Evolutionary conservation across 345 rosid species (phyloP).

Genomic region (Reutealis trisperma): DNA sequence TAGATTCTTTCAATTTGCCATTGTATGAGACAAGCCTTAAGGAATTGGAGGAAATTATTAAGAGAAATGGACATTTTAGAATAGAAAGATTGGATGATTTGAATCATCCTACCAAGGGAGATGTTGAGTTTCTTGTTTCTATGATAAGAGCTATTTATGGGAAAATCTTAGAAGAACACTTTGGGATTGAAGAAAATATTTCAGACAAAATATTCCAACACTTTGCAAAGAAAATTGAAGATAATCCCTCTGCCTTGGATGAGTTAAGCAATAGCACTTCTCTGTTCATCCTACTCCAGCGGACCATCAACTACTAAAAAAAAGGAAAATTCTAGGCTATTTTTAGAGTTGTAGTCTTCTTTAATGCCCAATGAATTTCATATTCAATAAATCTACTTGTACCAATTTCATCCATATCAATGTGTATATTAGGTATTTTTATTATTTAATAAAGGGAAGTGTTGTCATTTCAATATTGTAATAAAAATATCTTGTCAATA

Average conservation of each 20-base stretch:
- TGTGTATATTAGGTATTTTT: too few species aligned
- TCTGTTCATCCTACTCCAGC: slow-evolving; percentile 3
- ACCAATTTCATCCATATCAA: too few species aligned
- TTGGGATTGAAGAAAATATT: slow-evolving; percentile 1
- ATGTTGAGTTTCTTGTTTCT: too few species aligned
- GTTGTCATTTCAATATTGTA: too few species aligned
- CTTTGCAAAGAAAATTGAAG: neutral
- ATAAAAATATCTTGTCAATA: too few species aligned
- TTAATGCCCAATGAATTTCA: too few species aligned
- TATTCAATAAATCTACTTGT: too few species aligned
- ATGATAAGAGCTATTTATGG: slow-evolving; percentile 15
- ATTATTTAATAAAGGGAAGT: too few species aligned
- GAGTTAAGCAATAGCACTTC: neutral
- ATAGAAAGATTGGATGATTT: slow-evolving; percentile 28
- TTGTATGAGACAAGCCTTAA: neutral
- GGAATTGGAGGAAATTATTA: neutral
- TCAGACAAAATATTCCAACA: slow-evolving; percentile 9
- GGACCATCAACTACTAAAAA: neutral
- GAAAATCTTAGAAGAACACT: slow-evolving; percentile 17
- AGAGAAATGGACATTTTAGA: slow-evolving; percentile 21
- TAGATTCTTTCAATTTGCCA: slow-evolving; percentile 9
- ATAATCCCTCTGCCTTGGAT: neutral
- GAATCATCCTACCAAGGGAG: neutral
- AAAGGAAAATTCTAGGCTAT: neutral
- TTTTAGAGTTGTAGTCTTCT: too few species aligned